Evolutionary conservation across 352 stramenopile genomes (phyloP).

Genomic region (Phytophthora macrochlamydospora): DNA sequence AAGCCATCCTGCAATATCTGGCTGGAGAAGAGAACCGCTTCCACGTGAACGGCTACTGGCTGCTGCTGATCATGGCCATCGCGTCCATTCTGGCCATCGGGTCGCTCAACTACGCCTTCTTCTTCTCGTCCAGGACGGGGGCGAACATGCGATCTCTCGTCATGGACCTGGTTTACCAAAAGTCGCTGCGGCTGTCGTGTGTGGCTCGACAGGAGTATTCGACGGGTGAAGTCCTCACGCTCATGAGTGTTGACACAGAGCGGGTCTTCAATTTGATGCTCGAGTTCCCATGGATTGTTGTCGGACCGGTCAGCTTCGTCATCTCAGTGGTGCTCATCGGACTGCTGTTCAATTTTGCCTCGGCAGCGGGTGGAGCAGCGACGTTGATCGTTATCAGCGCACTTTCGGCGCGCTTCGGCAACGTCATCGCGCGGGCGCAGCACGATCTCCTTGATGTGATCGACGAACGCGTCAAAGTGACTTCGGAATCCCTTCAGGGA

Average conservation of each 20-base stretch:
- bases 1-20: conserved; percentile 26
- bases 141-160: conserved; percentile 30
- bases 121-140: conserved; percentile 23
- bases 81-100: conserved; percentile 22
- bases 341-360: conserved; percentile 17
- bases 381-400: conserved; percentile 17
- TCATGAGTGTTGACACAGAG: conserved; percentile 20
- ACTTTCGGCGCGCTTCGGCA: conserved; percentile 2
- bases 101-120: conserved; percentile 29
- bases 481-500: conserved; percentile 89
- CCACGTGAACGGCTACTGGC: conserved; percentile 20
- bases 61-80: conserved; percentile 16
- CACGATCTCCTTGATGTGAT: conserved; percentile 36
- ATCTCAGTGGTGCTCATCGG: conserved; percentile 25
- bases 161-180: conserved; percentile 38
- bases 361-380: conserved; percentile 3
- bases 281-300: conserved; percentile 17
- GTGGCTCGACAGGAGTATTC: conserved; percentile 33
- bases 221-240: conserved; percentile 29
- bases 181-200: conserved; percentile 66
- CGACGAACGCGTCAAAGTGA: conserved; percentile 84
- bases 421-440: conserved; percentile 7
- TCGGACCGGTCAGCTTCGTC: conserved; percentile 21
- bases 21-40: conserved; percentile 17
- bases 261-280: conserved; percentile 30